Percentiles rank a stretch among this genome's conserved stretches.
Conservation (phyloP, 495 filamentous ascomycete species). For the Podospora pseudoanserina region DNA sequence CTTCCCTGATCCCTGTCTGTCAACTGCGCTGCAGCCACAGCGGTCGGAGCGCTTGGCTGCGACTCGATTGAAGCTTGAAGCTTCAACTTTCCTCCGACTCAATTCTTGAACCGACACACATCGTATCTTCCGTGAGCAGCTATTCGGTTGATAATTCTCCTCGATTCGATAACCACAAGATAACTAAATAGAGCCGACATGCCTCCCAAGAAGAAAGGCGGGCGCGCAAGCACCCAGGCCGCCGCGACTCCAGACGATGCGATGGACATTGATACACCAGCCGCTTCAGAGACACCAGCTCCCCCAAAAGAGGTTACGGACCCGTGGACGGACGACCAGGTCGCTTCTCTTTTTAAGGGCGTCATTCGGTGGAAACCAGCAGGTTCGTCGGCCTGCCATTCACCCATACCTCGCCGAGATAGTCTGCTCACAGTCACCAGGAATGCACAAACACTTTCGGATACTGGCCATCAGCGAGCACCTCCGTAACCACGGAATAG, state of each 20-base stretch:
- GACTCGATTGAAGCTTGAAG: background rate
- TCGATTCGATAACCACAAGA: background rate
- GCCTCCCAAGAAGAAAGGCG: conserved; percentile 69
- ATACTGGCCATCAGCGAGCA: conserved; percentile 86
- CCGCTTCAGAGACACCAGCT: conserved; percentile 38
- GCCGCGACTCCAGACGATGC: conserved; percentile 44
- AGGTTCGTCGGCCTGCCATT: conserved; percentile 51
- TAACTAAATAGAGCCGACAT: conserved; percentile 39
- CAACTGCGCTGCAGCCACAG: background rate
- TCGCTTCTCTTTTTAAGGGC: conserved; percentile 84
- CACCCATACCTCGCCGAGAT: background rate
- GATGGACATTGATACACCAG: conserved; percentile 51
- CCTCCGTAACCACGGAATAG: conserved; percentile 82
- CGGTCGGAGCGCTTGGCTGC: too few species aligned
- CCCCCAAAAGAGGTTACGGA: conserved; percentile 53
- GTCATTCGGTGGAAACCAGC: conserved; percentile 90
- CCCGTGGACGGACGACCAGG: conserved; percentile 93
- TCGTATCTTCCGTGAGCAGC: background rate
- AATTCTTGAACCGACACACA: background rate
- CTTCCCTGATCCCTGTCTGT: background rate
- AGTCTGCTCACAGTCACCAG: conserved; percentile 40
- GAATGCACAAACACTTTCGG: conserved; percentile 96
- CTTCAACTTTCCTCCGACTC: background rate
- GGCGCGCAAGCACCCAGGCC: conserved; percentile 37
- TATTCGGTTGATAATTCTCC: background rate